Conservation (phyloP, 2,329 filamentous ascomycete genomes). For the Paracamarosporium sp. region DNA sequence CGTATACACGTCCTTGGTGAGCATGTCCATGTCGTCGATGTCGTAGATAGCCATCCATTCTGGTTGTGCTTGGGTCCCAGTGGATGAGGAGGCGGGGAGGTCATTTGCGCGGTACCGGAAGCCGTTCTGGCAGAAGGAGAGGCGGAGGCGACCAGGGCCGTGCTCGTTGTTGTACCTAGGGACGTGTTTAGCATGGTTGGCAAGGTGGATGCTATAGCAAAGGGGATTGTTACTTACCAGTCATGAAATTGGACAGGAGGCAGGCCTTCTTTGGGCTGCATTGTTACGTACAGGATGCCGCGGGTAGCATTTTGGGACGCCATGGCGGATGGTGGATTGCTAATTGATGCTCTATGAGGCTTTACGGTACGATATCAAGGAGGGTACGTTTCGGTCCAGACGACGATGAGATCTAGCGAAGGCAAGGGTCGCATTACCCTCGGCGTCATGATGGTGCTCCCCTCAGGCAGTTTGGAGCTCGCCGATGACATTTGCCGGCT, state of each 20-base stretch:
- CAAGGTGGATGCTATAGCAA: constrained; percentile 25
- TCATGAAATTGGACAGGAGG: constrained; percentile 78
- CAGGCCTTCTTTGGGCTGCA: constrained; percentile 75
- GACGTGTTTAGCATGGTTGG: constrained; percentile 12
- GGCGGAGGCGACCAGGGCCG: constrained; percentile 78
- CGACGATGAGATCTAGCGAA: not conserved
- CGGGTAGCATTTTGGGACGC: constrained; percentile 51
- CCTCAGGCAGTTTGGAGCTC: constrained; percentile 8
- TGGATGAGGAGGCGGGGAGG: constrained; percentile 34
- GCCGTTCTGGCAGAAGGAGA: constrained; percentile 77
- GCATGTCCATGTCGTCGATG: constrained; percentile 73
- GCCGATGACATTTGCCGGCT: constrained; percentile 44
- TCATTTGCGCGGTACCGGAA: constrained; percentile 79
- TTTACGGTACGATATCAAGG: not conserved
- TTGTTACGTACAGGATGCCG: constrained; percentile 84
- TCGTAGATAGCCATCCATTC: constrained; percentile 84
- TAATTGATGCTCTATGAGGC: not conserved
- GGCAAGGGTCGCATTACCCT: not conserved
- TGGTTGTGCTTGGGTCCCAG: constrained; percentile 56
- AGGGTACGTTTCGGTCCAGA: not conserved
- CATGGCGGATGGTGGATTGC: constrained; percentile 39
- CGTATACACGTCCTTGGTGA: constrained; percentile 75
- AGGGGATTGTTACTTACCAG: constrained; percentile 42
- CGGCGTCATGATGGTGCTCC: not conserved
- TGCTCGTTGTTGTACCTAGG: constrained; percentile 84